Percentiles rank a stretch among this genome's conserved stretches.
Conservation (phyloP, 2,329 filamentous ascomycete species). For the Curvularia sp. region DNA sequence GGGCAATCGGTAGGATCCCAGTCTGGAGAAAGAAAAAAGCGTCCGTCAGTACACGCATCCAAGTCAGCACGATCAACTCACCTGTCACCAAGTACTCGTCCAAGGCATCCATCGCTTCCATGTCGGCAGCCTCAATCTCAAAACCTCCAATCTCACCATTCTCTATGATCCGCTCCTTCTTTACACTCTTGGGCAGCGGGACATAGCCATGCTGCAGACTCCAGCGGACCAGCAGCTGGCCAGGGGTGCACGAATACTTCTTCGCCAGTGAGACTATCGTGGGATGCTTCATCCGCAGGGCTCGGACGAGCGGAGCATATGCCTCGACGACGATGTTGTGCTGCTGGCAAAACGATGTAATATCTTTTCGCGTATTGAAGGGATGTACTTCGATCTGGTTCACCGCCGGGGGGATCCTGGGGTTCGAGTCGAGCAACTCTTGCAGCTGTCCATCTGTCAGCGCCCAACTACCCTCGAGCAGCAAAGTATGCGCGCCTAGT, state of each 20-base stretch:
- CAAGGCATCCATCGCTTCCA: constrained; percentile 67
- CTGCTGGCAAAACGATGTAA: constrained; percentile 69
- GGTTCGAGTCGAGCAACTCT: constrained; percentile 69
- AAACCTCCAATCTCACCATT: constrained; percentile 69
- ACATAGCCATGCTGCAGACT: constrained; percentile 76
- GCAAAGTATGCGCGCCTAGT: constrained; percentile 1
- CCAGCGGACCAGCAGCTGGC: constrained; percentile 80
- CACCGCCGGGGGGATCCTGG: constrained; percentile 69
- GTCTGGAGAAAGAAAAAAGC: constrained; percentile 37
- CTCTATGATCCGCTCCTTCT: constrained; percentile 66
- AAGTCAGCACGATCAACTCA: constrained; percentile 28
- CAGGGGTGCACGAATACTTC: constrained; percentile 73
- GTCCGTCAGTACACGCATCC: constrained; percentile 25
- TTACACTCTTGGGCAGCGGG: constrained; percentile 75
- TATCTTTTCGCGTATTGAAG: constrained; percentile 73
- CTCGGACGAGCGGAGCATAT: constrained; percentile 78
- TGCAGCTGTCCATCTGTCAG: constrained; percentile 60
- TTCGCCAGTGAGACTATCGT: constrained; percentile 66
- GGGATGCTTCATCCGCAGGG: constrained; percentile 72
- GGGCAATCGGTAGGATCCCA: constrained; percentile 57
- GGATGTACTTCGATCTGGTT: constrained; percentile 84
- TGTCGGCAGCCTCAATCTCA: constrained; percentile 67
- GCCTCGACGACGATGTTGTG: constrained; percentile 76
- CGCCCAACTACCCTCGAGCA: constrained; percentile 6
- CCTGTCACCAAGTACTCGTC: constrained; percentile 75